These are phyloP conservation scores for Canavalia ensiformis DNA, from an alignment of 306 rosid species.

Conservation along the genomic window DNA sequence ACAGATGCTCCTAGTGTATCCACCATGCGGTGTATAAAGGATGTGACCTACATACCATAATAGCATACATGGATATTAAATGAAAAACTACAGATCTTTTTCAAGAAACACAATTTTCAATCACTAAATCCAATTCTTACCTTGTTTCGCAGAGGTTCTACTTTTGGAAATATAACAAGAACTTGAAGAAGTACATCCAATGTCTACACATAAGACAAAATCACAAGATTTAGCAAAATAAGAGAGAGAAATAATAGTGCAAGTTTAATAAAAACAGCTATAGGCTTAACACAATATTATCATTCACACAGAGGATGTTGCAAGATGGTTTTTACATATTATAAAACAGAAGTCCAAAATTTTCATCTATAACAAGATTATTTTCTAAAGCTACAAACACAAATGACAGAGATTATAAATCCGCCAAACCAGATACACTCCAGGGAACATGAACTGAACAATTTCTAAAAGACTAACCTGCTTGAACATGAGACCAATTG, in stretches of 20 bases:
- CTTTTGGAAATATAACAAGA: constrained; percentile 83
- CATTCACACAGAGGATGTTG: no score
- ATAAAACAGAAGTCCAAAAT: not conserved
- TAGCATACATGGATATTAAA: constrained; percentile 29
- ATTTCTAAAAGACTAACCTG: constrained; percentile 66
- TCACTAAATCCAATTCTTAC: constrained; percentile 51
- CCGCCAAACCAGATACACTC: constrained; percentile 13
- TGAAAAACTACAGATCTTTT: constrained; percentile 33
- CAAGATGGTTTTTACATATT: constrained; percentile 24
- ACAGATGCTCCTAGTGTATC: constrained; percentile 90
- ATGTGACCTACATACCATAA: constrained; percentile 73
- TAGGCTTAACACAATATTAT: constrained; percentile 1
- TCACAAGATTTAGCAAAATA: constrained; percentile 36
- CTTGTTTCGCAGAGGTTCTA: constrained; percentile 79
- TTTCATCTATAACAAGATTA: constrained; percentile 4
- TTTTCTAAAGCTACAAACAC: constrained; percentile 14
- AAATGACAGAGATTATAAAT: constrained; percentile 31
- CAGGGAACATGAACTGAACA: constrained; percentile 28
- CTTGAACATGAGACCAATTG: constrained; percentile 95
- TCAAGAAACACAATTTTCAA: not conserved
- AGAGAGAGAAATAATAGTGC: constrained; percentile 7
- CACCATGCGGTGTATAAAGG: constrained; percentile 98
- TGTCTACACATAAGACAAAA: constrained; percentile 59
- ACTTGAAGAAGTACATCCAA: constrained; percentile 94
- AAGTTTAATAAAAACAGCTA: constrained; percentile 11